phyloP scores from a whole-genome alignment of 2,329 filamentous ascomycete genomes.

The Pseudonectria buxi region DNA sequence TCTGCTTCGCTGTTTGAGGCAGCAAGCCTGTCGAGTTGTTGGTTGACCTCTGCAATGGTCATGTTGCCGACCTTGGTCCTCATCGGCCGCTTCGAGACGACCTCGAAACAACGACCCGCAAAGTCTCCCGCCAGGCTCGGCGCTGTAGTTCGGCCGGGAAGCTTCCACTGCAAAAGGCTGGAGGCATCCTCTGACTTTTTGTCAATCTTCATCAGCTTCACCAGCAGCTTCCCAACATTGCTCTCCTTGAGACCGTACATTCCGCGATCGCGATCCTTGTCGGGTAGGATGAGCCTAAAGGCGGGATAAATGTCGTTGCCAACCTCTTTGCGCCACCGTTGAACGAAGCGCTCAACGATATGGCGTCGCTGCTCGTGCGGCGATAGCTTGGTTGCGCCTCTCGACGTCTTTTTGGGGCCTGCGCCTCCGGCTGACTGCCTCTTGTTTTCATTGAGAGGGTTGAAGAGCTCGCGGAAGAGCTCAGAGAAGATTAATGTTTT shows the following conservation, averaged over 20 bases:
- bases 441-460: constrained; percentile 70
- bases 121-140: constrained; percentile 80
- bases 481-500: constrained; percentile 77
- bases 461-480: constrained; percentile 71
- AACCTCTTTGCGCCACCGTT: constrained; percentile 78
- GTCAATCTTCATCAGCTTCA: constrained; percentile 87
- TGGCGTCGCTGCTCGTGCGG: constrained; percentile 72
- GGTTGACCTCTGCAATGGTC: constrained; percentile 85
- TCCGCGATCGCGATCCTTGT: constrained; percentile 84
- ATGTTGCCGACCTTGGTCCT: constrained; percentile 66
- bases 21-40: constrained; percentile 71
- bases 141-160: constrained; percentile 62
- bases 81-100: constrained; percentile 77
- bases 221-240: constrained; percentile 80
- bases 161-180: constrained; percentile 84
- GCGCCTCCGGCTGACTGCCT: constrained; percentile 61
- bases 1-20: constrained; percentile 72
- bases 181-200: constrained; percentile 84
- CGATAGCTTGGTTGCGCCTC: constrained; percentile 52
- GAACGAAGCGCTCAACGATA: constrained; percentile 82
- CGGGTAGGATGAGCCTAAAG: constrained; percentile 82
- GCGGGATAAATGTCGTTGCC: constrained; percentile 91
- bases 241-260: constrained; percentile 95
- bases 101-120: constrained; percentile 79
- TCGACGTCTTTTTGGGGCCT: constrained; percentile 51